A percentile compares a stretch with the other conserved stretches of the same genome.
Conservation (phyloP, 1,284 basidiomycete genomes). For the Ustilago cynodontis region DNA sequence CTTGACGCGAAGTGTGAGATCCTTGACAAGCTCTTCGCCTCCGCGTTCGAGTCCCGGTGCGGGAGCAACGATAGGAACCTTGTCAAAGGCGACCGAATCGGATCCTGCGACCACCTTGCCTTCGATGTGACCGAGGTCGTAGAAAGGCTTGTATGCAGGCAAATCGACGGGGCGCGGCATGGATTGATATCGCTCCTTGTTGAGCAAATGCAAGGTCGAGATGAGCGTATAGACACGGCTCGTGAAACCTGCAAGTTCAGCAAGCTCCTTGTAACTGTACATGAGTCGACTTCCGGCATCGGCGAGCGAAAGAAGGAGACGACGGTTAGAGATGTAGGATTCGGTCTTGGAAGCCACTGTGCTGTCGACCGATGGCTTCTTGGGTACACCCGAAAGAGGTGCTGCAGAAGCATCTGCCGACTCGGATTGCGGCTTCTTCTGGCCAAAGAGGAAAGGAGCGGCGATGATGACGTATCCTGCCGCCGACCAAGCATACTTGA, state of each 20-base stretch:
- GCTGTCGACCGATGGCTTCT: slow-evolving; percentile 18
- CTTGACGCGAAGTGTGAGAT: slow-evolving; percentile 79
- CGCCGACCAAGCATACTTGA: slow-evolving; percentile 69
- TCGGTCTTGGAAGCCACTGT: slow-evolving; percentile 76
- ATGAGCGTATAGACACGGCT: slow-evolving; percentile 88
- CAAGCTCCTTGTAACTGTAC: slow-evolving; percentile 86
- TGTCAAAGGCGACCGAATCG: slow-evolving; percentile 53
- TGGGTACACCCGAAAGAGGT: slow-evolving; percentile 71
- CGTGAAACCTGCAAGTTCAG: slow-evolving; percentile 92
- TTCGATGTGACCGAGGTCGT: slow-evolving; percentile 69
- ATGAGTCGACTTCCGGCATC: slow-evolving; percentile 93
- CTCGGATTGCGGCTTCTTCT: slow-evolving; percentile 39
- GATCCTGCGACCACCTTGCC: slow-evolving; percentile 64
- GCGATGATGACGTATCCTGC: slow-evolving; percentile 69
- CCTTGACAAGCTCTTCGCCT: slow-evolving; percentile 78
- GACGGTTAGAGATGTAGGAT: slow-evolving; percentile 86
- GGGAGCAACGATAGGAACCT: slow-evolving; percentile 82
- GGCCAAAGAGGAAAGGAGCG: slow-evolving; percentile 63
- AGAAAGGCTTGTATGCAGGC: slow-evolving; percentile 58
- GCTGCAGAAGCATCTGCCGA: slow-evolving; percentile 64
- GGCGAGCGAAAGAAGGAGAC: slow-evolving; percentile 89
- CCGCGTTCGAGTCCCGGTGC: slow-evolving; percentile 73
- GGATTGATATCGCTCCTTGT: slow-evolving; percentile 65
- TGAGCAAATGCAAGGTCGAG: slow-evolving; percentile 79
- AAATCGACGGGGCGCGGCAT: slow-evolving; percentile 62